phyloP scores from a whole-genome alignment of 1,284 basidiomycete species.

The Sporisorium graminicola region DNA sequence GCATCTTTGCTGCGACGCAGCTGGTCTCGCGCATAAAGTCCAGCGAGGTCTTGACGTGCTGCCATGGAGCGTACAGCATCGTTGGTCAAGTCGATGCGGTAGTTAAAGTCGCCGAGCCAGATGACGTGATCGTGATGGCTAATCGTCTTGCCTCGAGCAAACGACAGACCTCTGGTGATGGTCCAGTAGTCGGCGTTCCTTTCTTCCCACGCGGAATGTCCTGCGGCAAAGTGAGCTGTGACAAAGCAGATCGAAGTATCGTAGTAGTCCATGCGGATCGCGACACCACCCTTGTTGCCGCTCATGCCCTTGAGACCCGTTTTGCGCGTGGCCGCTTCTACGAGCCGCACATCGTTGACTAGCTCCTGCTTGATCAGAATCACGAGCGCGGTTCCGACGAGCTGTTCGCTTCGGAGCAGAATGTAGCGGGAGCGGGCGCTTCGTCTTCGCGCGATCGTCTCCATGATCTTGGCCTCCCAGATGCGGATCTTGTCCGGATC shows the following conservation, averaged over 20 bases:
- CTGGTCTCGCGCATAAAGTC: slow-evolving; percentile 80
- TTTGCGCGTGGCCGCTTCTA: slow-evolving; percentile 94
- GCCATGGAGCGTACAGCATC: slow-evolving; percentile 76
- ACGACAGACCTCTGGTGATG: slow-evolving; percentile 84
- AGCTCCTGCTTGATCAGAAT: slow-evolving; percentile 84
- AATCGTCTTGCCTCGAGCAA: slow-evolving; percentile 88
- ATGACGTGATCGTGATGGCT: slow-evolving; percentile 87
- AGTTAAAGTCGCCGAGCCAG: slow-evolving; percentile 95
- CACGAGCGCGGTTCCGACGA: slow-evolving; percentile 93
- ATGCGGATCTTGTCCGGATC: slow-evolving; percentile 83
- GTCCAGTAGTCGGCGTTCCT: slow-evolving; percentile 93
- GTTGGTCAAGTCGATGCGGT: slow-evolving; percentile 89
- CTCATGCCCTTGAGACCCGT: slow-evolving; percentile 96
- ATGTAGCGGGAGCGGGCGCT: slow-evolving; percentile 82
- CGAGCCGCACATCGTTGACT: slow-evolving; percentile 83
- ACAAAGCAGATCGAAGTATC: slow-evolving; percentile 95
- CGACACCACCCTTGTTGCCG: slow-evolving; percentile 90
- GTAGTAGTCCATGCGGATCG: slow-evolving; percentile 88
- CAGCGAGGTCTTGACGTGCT: slow-evolving; percentile 76
- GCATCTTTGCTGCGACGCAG: slow-evolving; percentile 43
- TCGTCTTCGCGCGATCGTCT: slow-evolving; percentile 80
- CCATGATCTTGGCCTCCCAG: slow-evolving; percentile 87
- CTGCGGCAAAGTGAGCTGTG: slow-evolving; percentile 94
- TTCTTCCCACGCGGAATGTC: slow-evolving; percentile 88
- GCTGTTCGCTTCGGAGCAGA: slow-evolving; percentile 89